Percentiles rank a stretch among this genome's conserved stretches.
Evolutionary conservation across 495 filamentous ascomycete genomes (phyloP).

Genomic region (Chaetomium tenue): DNA sequence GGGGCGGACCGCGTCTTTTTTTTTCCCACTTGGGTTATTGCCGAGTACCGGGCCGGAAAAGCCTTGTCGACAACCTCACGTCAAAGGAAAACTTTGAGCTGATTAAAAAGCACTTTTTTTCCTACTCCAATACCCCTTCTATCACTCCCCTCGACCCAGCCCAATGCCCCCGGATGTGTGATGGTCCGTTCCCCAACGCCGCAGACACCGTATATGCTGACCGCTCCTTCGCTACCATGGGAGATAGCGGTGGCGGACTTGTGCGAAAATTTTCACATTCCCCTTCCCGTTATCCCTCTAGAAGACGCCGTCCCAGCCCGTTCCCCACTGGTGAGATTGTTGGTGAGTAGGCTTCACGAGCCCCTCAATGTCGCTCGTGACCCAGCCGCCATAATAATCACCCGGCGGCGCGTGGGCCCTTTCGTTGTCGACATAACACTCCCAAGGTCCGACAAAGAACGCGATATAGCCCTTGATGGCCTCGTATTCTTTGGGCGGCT

Average conservation of each 20-base stretch:
- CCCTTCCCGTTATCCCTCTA: neutral
- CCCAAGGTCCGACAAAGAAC: slow-evolving; percentile 58
- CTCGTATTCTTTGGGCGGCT: slow-evolving; percentile 48
- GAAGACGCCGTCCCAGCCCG: slow-evolving; percentile 18
- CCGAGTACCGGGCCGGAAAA: neutral
- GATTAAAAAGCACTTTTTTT: slow-evolving; percentile 11
- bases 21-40: neutral
- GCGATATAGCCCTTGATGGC: slow-evolving; percentile 51
- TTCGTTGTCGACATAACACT: slow-evolving; percentile 62
- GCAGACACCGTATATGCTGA: slow-evolving; percentile 26
- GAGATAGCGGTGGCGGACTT: slow-evolving; percentile 8
- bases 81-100: neutral
- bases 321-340: slow-evolving; percentile 42
- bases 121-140: slow-evolving; percentile 21
- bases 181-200: slow-evolving; percentile 23
- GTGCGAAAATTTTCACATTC: slow-evolving; percentile 13
- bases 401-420: slow-evolving; percentile 55
- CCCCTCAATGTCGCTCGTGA: slow-evolving; percentile 56
- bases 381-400: slow-evolving; percentile 61
- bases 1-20: neutral
- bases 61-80: neutral
- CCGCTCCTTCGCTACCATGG: slow-evolving; percentile 7
- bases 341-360: slow-evolving; percentile 49
- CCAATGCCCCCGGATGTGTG: slow-evolving; percentile 20
- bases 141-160: slow-evolving; percentile 17